These are phyloP conservation scores for Diaporthe eres DNA, from an alignment of 2,329 filamentous ascomycete genomes.

Conservation along the genomic window DNA sequence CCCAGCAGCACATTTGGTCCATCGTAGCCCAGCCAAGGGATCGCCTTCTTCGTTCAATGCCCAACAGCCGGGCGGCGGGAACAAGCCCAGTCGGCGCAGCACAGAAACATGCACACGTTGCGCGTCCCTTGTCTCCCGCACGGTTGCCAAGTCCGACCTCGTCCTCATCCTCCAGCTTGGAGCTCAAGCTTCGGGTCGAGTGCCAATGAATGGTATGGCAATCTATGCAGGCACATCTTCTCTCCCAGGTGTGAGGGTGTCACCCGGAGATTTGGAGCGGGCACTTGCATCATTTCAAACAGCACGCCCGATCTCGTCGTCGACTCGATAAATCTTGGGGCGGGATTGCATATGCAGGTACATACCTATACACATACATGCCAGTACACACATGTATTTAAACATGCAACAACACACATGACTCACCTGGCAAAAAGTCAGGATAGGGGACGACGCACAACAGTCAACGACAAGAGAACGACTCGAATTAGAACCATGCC, in stretches of 20 bases:
- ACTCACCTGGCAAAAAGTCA: background rate
- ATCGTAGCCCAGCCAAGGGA: slow-evolving; percentile 1
- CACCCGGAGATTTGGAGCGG: background rate
- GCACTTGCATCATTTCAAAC: background rate
- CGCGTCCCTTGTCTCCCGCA: background rate
- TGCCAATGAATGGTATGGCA: background rate
- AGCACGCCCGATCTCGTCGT: background rate
- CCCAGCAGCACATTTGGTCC: background rate
- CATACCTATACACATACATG: background rate
- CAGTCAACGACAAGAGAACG: background rate
- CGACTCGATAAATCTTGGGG: background rate
- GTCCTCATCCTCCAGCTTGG: background rate
- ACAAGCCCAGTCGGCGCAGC: background rate
- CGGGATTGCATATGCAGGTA: background rate
- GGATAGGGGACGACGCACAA: background rate
- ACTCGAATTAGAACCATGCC: slow-evolving; percentile 16
- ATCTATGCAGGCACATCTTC: background rate
- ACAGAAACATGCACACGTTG: background rate
- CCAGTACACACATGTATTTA: background rate
- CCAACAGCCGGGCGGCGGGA: background rate
- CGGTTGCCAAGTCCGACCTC: background rate
- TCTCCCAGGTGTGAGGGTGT: background rate
- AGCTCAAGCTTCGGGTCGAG: background rate
- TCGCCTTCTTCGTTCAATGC: background rate
- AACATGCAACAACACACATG: background rate